phyloP scores from a whole-genome alignment of 2,329 filamentous ascomycete genomes.

The Pseudogymnoascus destructans region DNA sequence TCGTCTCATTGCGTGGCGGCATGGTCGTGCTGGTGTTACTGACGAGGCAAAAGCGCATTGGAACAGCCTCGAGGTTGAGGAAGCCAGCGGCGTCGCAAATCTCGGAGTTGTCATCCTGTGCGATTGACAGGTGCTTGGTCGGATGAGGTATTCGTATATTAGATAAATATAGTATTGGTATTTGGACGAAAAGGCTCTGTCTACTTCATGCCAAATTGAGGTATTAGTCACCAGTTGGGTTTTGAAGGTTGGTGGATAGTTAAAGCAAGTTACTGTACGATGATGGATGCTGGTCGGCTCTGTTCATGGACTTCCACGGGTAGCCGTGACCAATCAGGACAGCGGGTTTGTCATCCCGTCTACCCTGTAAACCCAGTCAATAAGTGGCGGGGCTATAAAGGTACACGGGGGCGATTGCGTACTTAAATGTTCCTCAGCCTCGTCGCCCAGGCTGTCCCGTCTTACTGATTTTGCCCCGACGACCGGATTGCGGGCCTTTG shows the following conservation, averaged over 20 bases:
- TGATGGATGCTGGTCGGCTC: background rate
- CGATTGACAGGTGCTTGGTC: background rate
- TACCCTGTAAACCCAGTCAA: background rate
- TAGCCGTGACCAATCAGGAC: background rate
- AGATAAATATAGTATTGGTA: background rate
- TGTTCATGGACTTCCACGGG: background rate
- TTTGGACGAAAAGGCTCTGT: background rate
- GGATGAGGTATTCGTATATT: background rate
- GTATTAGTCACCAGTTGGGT: background rate
- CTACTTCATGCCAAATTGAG: background rate
- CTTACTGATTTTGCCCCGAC: background rate
- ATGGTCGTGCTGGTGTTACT: slow-evolving; percentile 27
- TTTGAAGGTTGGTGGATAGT: background rate
- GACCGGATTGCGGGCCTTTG: background rate
- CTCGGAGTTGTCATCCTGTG: slow-evolving; percentile 22
- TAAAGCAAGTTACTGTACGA: background rate
- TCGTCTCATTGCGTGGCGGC: slow-evolving; percentile 30
- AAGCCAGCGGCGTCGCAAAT: slow-evolving; percentile 23
- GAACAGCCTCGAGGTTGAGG: slow-evolving; percentile 14
- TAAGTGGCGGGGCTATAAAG: background rate
- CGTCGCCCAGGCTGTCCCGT: background rate
- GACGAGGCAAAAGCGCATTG: slow-evolving; percentile 21
- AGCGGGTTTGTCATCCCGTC: background rate
- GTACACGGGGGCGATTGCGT: background rate
- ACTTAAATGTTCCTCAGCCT: background rate